Evolutionary conservation across 2,329 filamentous ascomycete species (phyloP), one percentile per base, ranked within the genome.

Genomic region (Fusarium dlaminii): DNA sequence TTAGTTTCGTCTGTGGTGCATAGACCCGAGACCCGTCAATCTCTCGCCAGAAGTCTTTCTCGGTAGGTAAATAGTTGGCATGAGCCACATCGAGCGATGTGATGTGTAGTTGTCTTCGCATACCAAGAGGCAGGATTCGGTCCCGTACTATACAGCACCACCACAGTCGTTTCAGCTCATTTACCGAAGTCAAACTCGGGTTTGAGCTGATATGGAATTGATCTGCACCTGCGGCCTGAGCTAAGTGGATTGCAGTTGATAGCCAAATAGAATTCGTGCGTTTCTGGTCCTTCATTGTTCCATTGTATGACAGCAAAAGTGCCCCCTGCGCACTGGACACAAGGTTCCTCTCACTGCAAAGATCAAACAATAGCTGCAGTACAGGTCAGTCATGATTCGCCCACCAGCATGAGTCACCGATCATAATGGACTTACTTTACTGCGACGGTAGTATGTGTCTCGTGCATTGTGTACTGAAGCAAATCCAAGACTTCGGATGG

Each of bases 111-210:
- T 71, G 67, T 27, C 70, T 32, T 32, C 70, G 59, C 10, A 72
- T 60, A 5, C 70, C 67, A 2, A 72, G 59, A 27, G 67, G 67
- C 8, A 73, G 18, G 8, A 72, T 73, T 12, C 71, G 40, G n/a
- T 73, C 71, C 29, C 66, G 69, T 24, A 74, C 59, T 32, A 74
- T 70, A 22, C 71, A 74, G 22, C 71, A 74, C 66, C 71, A 72
- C 69, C 69, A 74, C 14, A 74, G 62, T 8, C 71, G 54, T 36
- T 74, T 74, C 14, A 74, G 48, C 20, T 58, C 42, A 18, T 52
- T 71, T 15, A 14, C 46, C 20, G 49, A 13, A 17, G 59, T 49
- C 22, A 45, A 56, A 30, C 22, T 40, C 17, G 49, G 63, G 15
- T 64, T 39, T 8, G 27, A n/a, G 30, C 40, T 39, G 6, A 34